These are phyloP conservation scores for Hura crepitans DNA, from an alignment of 441 rosid genomes.

Conservation along the genomic window DNA sequence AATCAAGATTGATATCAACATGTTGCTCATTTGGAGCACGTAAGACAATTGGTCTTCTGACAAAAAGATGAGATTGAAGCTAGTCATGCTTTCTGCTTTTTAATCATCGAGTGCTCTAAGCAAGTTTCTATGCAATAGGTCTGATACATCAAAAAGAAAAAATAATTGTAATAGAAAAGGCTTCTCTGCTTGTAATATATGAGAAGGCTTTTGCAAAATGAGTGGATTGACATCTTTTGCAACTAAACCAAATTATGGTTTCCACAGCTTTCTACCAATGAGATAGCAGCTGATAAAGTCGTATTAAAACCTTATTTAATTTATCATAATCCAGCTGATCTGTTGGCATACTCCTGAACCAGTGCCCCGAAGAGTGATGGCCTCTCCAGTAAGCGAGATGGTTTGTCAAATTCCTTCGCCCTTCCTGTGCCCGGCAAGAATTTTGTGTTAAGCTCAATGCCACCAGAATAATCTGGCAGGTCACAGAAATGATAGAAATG, in stretches of 20 bases:
- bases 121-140: background rate
- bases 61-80: background rate
- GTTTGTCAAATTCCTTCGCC: slow-evolving; percentile 70
- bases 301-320: background rate
- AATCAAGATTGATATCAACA: no score
- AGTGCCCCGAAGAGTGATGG: slow-evolving; percentile 70
- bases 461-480: no score
- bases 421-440: slow-evolving; percentile 39
- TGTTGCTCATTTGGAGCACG: background rate
- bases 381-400: slow-evolving; percentile 65
- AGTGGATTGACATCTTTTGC: background rate
- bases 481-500: background rate
- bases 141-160: background rate
- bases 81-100: background rate
- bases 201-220: no score
- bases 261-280: background rate
- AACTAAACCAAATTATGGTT: background rate
- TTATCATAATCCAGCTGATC: slow-evolving; percentile 58
- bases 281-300: background rate
- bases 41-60: background rate
- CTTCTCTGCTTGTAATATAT: background rate
- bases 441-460: no score
- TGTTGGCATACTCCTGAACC: slow-evolving; percentile 89
- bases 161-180: background rate
- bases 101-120: no score